Evolutionary conservation across 2,329 filamentous ascomycete species (phyloP), one percentile per base, ranked within the genome.

Genomic region (Fusarium sp.): DNA sequence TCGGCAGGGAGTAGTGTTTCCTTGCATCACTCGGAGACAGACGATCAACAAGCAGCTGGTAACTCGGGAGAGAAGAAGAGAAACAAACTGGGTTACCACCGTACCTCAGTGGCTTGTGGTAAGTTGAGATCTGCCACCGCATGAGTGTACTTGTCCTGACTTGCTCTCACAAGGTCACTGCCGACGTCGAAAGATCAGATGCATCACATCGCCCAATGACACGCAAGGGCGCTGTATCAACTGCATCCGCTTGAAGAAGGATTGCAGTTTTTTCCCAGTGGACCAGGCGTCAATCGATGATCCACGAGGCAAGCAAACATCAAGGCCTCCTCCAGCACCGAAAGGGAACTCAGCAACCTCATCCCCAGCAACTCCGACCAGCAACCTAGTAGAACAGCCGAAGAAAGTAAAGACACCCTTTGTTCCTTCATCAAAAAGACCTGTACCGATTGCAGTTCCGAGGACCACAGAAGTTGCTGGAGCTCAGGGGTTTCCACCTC

Each of bases 31-130:
- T 73, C 75, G 53, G 75, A 76, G 36, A 51, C 75, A 46, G 79
- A 81, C 38, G 51, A 53, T 9, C 28, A 32, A 32, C 53, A 67
- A 21, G 67, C 74, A 36, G 59, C 79, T 53, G 76, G 76, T 23
- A 72, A 78, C 28, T 70, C 79, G n/a, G 79, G 77, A 34, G 85
- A 88, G 60, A 88, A 85, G 78, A 85, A 82, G 62, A 89, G 94
- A 75, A 97, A 97, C 79, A 97, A 97, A 80, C 85, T 98, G 63
- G 95, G 95, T 38, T 98, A 98, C 77, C 95, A 97, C 81, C 89
- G 95, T 75, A 97, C 94, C 34, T 96, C 94, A 43, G 93, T 97
- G 72, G 96, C 95, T 71, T 98, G 95, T 83, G 91, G 95, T 98
- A 86, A 88, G 94, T 89, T 36, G 19, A 5, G 3, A 17, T 57